Conservation (phyloP, 345 rosid species). For the Trapa bicornis region DNA sequence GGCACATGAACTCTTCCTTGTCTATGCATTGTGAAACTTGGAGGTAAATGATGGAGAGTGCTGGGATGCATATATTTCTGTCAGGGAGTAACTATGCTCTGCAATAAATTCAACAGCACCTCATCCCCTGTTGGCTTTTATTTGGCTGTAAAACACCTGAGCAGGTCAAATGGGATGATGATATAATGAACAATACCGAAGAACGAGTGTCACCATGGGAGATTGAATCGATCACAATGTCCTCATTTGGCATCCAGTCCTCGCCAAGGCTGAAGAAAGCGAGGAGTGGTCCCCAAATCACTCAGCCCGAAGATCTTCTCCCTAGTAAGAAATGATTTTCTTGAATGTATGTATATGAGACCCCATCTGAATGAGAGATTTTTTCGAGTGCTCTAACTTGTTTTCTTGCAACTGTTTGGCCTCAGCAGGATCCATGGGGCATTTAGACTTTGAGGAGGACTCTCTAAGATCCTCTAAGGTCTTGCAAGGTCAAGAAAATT, state of each 20-base stretch:
- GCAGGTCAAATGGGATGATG: slow-evolving; percentile 88
- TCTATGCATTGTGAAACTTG: neutral
- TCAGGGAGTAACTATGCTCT: neutral
- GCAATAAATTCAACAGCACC: neutral
- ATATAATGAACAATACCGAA: slow-evolving; percentile 37
- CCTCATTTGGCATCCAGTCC: slow-evolving; percentile 59
- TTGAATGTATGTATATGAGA: neutral
- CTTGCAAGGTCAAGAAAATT: slow-evolving; percentile 99
- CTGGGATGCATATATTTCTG: neutral
- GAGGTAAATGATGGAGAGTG: too few species aligned
- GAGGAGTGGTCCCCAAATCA: slow-evolving; percentile 45
- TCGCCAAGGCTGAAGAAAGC: slow-evolving; percentile 74
- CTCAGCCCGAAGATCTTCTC: slow-evolving; percentile 37
- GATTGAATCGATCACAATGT: slow-evolving; percentile 66
- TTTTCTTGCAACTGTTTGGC: neutral
- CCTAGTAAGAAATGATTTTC: slow-evolving; percentile 23
- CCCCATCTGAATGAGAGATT: neutral
- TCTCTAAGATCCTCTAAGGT: slow-evolving; percentile 89
- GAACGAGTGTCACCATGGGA: slow-evolving; percentile 90
- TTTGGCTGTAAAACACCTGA: neutral
- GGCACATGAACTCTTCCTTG: neutral
- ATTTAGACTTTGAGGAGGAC: slow-evolving; percentile 70
- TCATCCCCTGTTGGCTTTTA: neutral
- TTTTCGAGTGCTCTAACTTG: neutral
- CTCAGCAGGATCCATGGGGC: slow-evolving; percentile 39